Percentiles rank a stretch among this genome's conserved stretches.
Conservation (phyloP, 305 asterid species). For the Fraxinus latifolia region DNA sequence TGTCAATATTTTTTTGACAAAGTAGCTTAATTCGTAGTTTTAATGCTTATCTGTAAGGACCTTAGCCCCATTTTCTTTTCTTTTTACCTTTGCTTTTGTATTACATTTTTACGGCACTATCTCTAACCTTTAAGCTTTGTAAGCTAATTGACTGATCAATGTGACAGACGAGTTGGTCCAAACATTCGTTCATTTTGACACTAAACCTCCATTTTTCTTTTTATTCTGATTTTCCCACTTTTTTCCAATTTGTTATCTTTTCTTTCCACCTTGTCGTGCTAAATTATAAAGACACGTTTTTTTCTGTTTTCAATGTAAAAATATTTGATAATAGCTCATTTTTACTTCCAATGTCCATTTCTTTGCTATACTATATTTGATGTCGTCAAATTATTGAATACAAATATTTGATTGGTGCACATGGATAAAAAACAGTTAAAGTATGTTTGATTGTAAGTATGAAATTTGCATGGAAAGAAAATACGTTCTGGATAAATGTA, state of each 20-base stretch:
- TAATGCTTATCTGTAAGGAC: background rate
- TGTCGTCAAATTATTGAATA: background rate
- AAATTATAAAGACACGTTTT: background rate
- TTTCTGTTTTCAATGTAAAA: background rate
- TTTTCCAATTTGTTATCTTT: background rate
- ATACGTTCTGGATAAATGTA: too few species aligned
- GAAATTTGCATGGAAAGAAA: too few species aligned
- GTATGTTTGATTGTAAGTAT: too few species aligned
- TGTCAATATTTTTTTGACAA: background rate
- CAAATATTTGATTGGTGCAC: background rate
- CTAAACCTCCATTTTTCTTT: too few species aligned
- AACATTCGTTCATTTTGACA: too few species aligned
- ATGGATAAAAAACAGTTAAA: background rate
- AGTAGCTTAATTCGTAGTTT: background rate
- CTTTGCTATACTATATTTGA: background rate
- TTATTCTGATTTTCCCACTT: too few species aligned
- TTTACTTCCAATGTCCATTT: background rate
- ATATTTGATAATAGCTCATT: background rate
- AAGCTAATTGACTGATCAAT: too few species aligned
- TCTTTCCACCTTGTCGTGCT: background rate
- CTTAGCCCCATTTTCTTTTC: background rate
- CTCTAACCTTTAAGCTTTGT: background rate
- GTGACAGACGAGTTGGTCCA: too few species aligned
- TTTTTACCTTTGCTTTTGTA: too few species aligned
- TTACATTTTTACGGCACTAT: background rate